Evolutionary conservation across 192 early-diverging fungal genomes (phyloP), one percentile per base, ranked within the genome.

Genomic region (Coemansia sp.): DNA sequence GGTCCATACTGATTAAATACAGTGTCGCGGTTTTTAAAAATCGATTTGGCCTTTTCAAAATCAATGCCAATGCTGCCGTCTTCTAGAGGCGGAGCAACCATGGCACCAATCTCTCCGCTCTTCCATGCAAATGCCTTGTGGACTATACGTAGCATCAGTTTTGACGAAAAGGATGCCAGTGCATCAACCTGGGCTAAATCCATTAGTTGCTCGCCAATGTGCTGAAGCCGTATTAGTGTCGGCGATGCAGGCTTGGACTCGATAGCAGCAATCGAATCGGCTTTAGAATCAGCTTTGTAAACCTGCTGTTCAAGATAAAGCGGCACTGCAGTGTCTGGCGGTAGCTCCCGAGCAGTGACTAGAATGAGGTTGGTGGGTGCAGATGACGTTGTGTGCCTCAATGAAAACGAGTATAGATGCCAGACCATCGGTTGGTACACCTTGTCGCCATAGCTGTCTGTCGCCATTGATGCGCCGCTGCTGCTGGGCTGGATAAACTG

Each of bases 121-220:
- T 64, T 46, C 59, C 85, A 86, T 18, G 55, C 34, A 43, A 81
- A 78, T 4, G 58, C 65, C 46, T 64, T 67, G 19, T 77, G 69
- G 24, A 71, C 49, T 5, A 85, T 60, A 6, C 80, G 69, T 7
- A 59, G 43, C 29, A 83, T 55, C 6, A 81, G 23, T 10, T 72
- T 59, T 3, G 83, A 46, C 0, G 81, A 85, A 40, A 79, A 87
- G n/a, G 73, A 55, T 6, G 69, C 75, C 1, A 86, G 45, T 2
- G 44, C n/a, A 0, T 78, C 66, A 0, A 80, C 53, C 15, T 75
- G 64, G 8, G 67, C 70, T 1, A 38, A 13, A 6, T 55, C 50
- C 19, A 83, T 36, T 4, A 56, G 17, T 37, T 58, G 65, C 5
- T 49, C 39, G 7, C 72, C 60, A 5, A 68, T 20, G 30, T 60